Evolutionary conservation across 2,329 filamentous ascomycete species (phyloP).

Genomic region (Cordyceps militaris): DNA sequence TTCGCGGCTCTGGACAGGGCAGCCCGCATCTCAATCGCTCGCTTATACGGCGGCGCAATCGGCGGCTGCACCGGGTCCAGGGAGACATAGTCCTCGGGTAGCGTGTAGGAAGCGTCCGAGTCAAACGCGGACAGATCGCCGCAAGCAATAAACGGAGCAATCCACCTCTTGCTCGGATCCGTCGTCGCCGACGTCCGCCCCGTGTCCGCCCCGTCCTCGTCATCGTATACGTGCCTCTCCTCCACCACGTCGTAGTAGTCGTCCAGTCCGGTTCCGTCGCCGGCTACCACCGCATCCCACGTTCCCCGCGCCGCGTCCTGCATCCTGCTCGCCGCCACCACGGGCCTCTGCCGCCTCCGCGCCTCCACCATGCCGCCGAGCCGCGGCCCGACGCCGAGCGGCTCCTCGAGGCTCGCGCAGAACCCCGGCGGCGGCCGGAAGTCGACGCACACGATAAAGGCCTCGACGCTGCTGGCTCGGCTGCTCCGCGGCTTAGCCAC

Average conservation of each 20-base stretch:
- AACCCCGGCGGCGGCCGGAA: conserved; percentile 76
- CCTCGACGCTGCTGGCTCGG: conserved; percentile 92
- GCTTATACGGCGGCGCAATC: conserved; percentile 90
- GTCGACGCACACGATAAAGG: conserved; percentile 90
- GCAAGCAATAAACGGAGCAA: conserved; percentile 94
- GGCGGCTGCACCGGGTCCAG: conserved; percentile 91
- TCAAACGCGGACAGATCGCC: conserved; percentile 93
- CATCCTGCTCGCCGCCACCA: conserved; percentile 34
- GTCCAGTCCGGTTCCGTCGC: conserved; percentile 9
- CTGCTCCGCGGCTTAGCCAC: conserved; percentile 93
- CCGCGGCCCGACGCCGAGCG: conserved; percentile 57
- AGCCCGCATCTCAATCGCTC: conserved; percentile 67
- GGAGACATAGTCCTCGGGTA: conserved; percentile 79
- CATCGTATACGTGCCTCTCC: conserved; percentile 47
- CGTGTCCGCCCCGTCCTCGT: conserved; percentile 21
- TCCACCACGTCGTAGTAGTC: conserved; percentile 27
- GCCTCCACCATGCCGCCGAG: conserved; percentile 44
- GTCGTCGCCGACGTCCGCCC: conserved; percentile 18
- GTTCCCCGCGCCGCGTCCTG: conserved; percentile 39
- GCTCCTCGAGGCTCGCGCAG: conserved; percentile 66
- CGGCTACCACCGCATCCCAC: conserved; percentile 29
- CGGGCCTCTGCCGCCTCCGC: conserved; percentile 32
- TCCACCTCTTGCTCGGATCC: conserved; percentile 58
- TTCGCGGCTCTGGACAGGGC: conserved; percentile 26
- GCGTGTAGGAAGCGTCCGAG: conserved; percentile 86